Conservation (phyloP, 192 early-diverging fungal genomes). For the Nowakowskiella sp. region DNA sequence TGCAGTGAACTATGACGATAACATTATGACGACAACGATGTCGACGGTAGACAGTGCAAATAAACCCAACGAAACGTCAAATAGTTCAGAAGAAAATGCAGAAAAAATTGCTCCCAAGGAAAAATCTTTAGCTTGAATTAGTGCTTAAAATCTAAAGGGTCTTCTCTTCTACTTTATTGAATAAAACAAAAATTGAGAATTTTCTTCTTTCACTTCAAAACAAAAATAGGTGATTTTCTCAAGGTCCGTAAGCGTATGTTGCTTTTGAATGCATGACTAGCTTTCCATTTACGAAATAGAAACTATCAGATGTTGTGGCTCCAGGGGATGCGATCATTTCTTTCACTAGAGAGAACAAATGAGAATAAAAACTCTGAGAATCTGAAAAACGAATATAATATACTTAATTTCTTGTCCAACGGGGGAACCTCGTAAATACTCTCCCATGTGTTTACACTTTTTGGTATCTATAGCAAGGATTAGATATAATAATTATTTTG, state of each 20-base stretch:
- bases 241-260: slow-evolving; percentile 27
- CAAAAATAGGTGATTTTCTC: too few species aligned
- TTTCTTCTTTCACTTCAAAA: too few species aligned
- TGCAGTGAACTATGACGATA: slow-evolving; percentile 17
- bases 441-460: slow-evolving; percentile 47
- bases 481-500: too few species aligned
- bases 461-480: slow-evolving; percentile 34
- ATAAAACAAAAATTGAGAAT: slow-evolving; percentile 1
- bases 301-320: slow-evolving; percentile 41
- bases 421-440: slow-evolving; percentile 34
- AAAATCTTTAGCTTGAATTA: too few species aligned
- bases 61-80: too few species aligned
- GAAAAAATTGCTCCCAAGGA: too few species aligned
- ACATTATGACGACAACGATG: slow-evolving; percentile 12
- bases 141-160: not conserved
- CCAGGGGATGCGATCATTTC: slow-evolving; percentile 36
- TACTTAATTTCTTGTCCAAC: not conserved
- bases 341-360: slow-evolving; percentile 24
- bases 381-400: not conserved
- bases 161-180: not conserved
- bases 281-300: slow-evolving; percentile 49
- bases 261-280: slow-evolving; percentile 53
- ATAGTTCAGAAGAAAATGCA: too few species aligned
- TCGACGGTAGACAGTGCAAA: not conserved
- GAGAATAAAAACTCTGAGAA: slow-evolving; percentile 2